Conservation (phyloP, 495 filamentous ascomycete species). For the Xylaria grammica region DNA sequence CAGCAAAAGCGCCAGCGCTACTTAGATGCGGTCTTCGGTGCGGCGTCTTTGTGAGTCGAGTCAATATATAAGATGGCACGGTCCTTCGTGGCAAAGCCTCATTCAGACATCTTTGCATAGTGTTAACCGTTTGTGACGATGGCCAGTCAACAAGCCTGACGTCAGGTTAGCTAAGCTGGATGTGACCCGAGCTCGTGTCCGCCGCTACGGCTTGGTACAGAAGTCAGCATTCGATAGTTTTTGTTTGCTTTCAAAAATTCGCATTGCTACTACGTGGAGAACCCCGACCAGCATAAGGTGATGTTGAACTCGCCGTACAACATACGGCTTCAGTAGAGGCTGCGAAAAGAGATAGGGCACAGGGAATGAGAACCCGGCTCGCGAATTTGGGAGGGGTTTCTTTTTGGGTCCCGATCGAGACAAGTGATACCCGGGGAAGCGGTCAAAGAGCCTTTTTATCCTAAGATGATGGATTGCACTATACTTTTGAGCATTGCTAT, state of each 20-base stretch:
- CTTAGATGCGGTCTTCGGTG: background rate
- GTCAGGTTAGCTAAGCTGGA: background rate
- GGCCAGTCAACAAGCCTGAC: background rate
- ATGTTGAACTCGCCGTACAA: background rate
- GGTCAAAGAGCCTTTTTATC: background rate
- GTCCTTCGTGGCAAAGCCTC: background rate
- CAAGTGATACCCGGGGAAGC: background rate
- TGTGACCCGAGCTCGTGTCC: background rate
- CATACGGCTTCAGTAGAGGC: background rate
- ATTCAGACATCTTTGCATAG: background rate
- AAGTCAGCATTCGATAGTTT: too few relatives aligned
- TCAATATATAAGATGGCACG: background rate
- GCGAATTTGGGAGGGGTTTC: background rate
- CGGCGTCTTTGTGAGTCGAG: background rate
- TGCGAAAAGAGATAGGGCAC: background rate
- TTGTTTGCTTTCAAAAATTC: too few relatives aligned
- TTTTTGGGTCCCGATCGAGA: background rate
- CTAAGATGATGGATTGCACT: background rate
- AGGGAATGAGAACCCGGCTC: background rate
- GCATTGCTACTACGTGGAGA: too few relatives aligned
- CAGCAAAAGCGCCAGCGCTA: too few relatives aligned
- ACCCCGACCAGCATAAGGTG: background rate
- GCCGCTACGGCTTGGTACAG: too few relatives aligned
- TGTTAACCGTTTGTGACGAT: background rate
- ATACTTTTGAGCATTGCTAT: constrained; percentile 8